These are phyloP conservation scores for Trichoderma sp. DNA, from an alignment of 2,329 filamentous ascomycete genomes.

Conservation along the genomic window DNA sequence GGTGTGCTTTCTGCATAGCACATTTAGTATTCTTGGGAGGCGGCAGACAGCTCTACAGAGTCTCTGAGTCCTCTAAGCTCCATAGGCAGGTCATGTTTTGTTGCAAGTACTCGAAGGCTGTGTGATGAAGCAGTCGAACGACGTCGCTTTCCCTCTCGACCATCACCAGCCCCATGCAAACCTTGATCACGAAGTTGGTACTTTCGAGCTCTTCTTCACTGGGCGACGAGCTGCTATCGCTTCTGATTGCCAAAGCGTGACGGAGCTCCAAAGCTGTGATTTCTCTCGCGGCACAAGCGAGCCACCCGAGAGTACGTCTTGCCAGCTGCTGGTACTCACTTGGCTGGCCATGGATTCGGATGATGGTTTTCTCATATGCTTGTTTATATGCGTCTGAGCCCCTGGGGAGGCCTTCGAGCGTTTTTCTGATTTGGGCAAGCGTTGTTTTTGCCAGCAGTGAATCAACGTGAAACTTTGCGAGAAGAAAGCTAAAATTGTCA, in stretches of 20 bases:
- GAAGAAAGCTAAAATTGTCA: neutral
- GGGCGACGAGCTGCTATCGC: neutral
- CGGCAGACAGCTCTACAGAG: neutral
- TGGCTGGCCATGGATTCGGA: neutral
- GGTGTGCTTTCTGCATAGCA: neutral
- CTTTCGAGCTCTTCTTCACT: neutral
- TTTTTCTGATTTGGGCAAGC: neutral
- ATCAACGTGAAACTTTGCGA: neutral
- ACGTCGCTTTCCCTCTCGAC: neutral
- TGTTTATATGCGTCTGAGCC: neutral
- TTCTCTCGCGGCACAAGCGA: neutral
- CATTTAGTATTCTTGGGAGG: neutral
- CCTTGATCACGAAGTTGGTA: neutral
- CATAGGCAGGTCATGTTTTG: neutral
- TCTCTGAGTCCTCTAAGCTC: neutral
- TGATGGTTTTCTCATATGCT: neutral
- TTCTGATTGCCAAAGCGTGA: neutral
- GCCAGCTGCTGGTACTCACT: neutral
- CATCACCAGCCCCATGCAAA: neutral
- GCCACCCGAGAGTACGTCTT: neutral
- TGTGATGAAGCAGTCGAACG: neutral
- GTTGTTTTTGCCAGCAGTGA: neutral
- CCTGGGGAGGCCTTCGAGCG: neutral
- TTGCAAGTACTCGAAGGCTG: neutral
- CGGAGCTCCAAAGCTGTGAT: neutral